Conservation (phyloP, 2,329 filamentous ascomycete genomes). For the Hypoxylon sp. region DNA sequence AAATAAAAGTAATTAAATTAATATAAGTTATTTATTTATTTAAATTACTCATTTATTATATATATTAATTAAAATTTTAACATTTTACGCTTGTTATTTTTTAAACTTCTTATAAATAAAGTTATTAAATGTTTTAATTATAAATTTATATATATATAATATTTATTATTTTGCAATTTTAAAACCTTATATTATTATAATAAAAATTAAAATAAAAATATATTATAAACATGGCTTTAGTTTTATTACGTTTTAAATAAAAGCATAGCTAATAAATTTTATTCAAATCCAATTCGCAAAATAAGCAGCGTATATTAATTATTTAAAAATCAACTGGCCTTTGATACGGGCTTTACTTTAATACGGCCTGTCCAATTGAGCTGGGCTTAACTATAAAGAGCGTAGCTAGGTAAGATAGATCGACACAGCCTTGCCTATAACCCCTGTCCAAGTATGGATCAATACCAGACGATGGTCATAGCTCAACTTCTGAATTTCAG, state of each 20-base stretch:
- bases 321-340: background rate
- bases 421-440: background rate
- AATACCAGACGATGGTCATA: no score
- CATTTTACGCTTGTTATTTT: slow-evolving; percentile 5
- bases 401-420: background rate
- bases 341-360: background rate
- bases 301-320: background rate
- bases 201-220: slow-evolving; percentile 5
- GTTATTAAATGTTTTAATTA: background rate
- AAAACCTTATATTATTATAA: background rate
- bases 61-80: no score
- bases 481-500: no score
- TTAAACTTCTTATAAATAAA: background rate
- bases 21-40: no score
- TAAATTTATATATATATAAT: slow-evolving; percentile 1
- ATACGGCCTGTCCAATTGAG: background rate
- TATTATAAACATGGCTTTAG: background rate
- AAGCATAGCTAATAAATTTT: background rate
- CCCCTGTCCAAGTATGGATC: no score
- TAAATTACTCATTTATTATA: no score
- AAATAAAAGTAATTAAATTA: no score
- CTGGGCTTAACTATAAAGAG: background rate
- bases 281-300: slow-evolving; percentile 1
- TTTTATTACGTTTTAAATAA: background rate
- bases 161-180: slow-evolving; percentile 1